A percentile compares a stretch with the other conserved stretches of the same genome.
These are phyloP conservation scores for Polytrichum commune DNA, from an alignment of 225 moss, liverwort and hornwort species.

Conservation along the genomic window DNA sequence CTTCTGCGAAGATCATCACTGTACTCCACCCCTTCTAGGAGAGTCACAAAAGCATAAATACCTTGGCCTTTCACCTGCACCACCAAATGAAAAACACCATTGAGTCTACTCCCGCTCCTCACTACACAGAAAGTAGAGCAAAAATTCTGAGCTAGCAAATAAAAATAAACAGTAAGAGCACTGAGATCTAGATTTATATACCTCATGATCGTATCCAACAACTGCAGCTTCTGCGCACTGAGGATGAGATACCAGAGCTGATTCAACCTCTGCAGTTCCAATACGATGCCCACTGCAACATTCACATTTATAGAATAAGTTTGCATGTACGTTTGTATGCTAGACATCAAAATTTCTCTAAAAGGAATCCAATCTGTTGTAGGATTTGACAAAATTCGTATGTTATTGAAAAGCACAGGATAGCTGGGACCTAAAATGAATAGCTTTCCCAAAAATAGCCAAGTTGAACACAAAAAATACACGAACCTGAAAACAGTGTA, in stretches of 20 bases:
- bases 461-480: not conserved
- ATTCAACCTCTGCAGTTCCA: slow-evolving; percentile 96
- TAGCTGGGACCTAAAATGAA: no score
- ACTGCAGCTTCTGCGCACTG: slow-evolving; percentile 86
- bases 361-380: not conserved
- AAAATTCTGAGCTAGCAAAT: no score
- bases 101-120: not conserved
- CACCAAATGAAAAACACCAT: not conserved
- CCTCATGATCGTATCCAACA: slow-evolving; percentile 91
- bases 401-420: not conserved
- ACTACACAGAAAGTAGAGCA: no score
- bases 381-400: not conserved
- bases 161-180: no score
- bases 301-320: slow-evolving; percentile 8
- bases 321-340: not conserved
- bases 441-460: not conserved
- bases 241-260: slow-evolving; percentile 87
- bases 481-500: not conserved
- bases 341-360: not conserved
- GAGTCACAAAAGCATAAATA: slow-evolving; percentile 91
- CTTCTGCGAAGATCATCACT: slow-evolving; percentile 63
- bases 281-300: slow-evolving; percentile 83
- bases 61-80: slow-evolving; percentile 92
- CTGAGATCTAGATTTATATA: slow-evolving; percentile 10
- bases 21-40: slow-evolving; percentile 76